Evolutionary conservation across 768 basidiomycete genomes (phyloP), one percentile per base, ranked within the genome.

Genomic region (Leccinum olivaceopallidum): DNA sequence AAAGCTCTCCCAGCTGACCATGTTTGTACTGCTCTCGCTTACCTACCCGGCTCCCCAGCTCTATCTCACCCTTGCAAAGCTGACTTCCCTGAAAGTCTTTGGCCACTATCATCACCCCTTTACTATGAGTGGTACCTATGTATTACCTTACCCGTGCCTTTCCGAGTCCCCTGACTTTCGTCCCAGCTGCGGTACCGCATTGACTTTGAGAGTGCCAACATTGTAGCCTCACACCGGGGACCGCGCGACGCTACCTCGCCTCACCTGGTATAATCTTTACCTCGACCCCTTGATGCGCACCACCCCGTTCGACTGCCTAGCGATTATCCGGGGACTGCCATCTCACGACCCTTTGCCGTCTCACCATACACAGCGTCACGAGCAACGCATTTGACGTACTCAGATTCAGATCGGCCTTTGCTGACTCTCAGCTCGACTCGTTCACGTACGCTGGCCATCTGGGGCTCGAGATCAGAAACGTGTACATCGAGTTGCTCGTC

Each of bases 381-480:
- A 75, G 73, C 48, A 77, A 73, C 54, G 64, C 69, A 39, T 74
- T 80, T 57, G 77, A 80, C 60, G 62, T 64, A 44, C 67, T 68
- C 50, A 65, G 59, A 53, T 61, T 78, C 34, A 56, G 67, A 28
- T 52, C 65, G 10, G 58, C 62, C 47, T 76, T 78, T 63, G 65
- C 69, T 8, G 60, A 55, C 20, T 68, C 72, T 14, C 64, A 53
- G n/a, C 69, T 81, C 18, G 64, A 73, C 22, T 68, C 72, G 16
- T 80, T 81, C 63, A 60, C 59, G 20, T 75, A 79, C 55, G 64
- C 65, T 53, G 73, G 71, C 13, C 67, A 76, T 55, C 64, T 77
- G 44, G 76, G 68, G 16, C 79, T 78, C 58, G 75, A 78, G 63
- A 69, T 80, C 22, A 70, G 74, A 34, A 71, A 78, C 55, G 28